Conservation (phyloP, 78 protist species). For the Salpingoeca rosetta region DNA sequence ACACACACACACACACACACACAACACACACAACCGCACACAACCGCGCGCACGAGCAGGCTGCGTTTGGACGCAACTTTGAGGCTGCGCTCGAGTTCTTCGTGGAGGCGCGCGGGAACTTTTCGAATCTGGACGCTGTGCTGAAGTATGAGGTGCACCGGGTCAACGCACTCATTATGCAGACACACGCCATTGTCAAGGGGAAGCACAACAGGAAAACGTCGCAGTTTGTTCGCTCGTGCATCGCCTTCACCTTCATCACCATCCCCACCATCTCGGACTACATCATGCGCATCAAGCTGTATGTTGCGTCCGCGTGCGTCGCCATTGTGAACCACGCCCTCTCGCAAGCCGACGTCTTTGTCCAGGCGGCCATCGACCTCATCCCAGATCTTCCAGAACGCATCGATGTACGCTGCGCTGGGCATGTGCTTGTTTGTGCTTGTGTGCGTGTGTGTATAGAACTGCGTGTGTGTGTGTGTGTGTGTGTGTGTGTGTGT, state of each 20-base stretch:
- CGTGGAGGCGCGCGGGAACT: slow-evolving; percentile 61
- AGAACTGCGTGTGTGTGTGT: no score
- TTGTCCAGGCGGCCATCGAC: slow-evolving; percentile 55
- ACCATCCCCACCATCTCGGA: slow-evolving; percentile 72
- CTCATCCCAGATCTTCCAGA: slow-evolving; percentile 49
- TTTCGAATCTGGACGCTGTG: slow-evolving; percentile 62
- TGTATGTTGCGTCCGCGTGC: slow-evolving; percentile 32
- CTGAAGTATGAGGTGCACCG: slow-evolving; percentile 36
- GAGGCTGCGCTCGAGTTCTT: slow-evolving; percentile 65
- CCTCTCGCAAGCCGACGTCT: slow-evolving; percentile 70
- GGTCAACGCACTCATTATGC: slow-evolving; percentile 28
- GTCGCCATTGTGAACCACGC: slow-evolving; percentile 54
- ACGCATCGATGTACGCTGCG: neutral
- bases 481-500: neutral
- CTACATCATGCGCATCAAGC: slow-evolving; percentile 35
- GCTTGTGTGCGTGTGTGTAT: no score
- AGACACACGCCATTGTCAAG: slow-evolving; percentile 21
- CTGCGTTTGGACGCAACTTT: slow-evolving; percentile 55
- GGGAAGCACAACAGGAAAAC: slow-evolving; percentile 64
- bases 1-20: no score
- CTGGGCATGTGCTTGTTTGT: neutral
- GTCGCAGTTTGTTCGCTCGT: slow-evolving; percentile 53
- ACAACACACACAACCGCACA: no score
- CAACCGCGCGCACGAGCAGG: neutral
- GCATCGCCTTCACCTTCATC: slow-evolving; percentile 61